phyloP scores from a whole-genome alignment of 1,139 yeast species.

The Geotrichum carabidarum region DNA sequence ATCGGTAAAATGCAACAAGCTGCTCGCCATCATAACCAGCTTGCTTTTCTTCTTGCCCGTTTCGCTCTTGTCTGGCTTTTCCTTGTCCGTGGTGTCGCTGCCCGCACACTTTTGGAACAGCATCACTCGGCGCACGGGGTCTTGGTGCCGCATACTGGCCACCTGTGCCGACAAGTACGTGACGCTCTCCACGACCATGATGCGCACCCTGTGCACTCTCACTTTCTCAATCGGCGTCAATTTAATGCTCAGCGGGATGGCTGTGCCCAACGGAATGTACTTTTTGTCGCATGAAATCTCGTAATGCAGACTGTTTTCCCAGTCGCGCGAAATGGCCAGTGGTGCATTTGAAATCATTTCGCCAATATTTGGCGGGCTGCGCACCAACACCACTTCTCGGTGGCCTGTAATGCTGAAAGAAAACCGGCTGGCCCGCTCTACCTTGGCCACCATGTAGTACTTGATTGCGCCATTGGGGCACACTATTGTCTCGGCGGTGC shows the following conservation, averaged over 20 bases:
- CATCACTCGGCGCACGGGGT: slow-evolving; percentile 30
- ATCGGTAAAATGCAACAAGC: slow-evolving; percentile 10
- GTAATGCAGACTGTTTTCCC: slow-evolving; percentile 77
- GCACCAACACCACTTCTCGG: slow-evolving; percentile 44
- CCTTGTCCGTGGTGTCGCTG: slow-evolving; percentile 9
- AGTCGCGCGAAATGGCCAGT: slow-evolving; percentile 70
- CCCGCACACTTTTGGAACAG: slow-evolving; percentile 33
- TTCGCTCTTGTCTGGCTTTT: slow-evolving; percentile 9
- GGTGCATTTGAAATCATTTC: slow-evolving; percentile 68
- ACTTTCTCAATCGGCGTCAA: slow-evolving; percentile 67
- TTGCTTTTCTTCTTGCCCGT: slow-evolving; percentile 12
- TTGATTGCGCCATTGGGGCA: slow-evolving; percentile 44
- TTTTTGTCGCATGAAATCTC: slow-evolving; percentile 73
- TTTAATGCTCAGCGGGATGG: slow-evolving; percentile 57
- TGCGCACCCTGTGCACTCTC: slow-evolving; percentile 62
- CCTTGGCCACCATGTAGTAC: slow-evolving; percentile 34
- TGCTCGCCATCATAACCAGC: slow-evolving; percentile 9
- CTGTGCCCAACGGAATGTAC: slow-evolving; percentile 66
- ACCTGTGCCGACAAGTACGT: slow-evolving; percentile 49
- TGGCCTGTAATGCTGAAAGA: slow-evolving; percentile 32
- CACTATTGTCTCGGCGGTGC: slow-evolving; percentile 63
- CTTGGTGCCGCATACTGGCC: slow-evolving; percentile 28
- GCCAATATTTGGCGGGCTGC: slow-evolving; percentile 76
- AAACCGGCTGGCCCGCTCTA: slow-evolving; percentile 35
- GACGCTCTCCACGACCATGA: slow-evolving; percentile 67